Base-by-base conservation (phyloP, 495 filamentous ascomycete species). In the Aspergillus nidulans region DNA sequence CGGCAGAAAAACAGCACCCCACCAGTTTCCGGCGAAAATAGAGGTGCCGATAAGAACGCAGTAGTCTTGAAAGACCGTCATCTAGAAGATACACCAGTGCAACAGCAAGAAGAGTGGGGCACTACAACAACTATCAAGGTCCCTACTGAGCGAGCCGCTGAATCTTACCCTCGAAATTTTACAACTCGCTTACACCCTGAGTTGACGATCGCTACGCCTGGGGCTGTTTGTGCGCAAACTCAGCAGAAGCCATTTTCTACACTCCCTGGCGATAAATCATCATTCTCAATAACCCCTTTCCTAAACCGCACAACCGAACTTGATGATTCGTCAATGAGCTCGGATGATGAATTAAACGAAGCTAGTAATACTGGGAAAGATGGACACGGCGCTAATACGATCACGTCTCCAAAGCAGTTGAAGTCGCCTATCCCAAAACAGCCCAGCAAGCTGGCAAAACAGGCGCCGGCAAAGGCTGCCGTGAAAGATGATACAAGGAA, bases 251-350 rank as follows among this genome's bases (percentile, higher is more conserved):
- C 73, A 43, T 72, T 77, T 23, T 76, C 81, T 15, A 81, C 81
- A 0, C 62, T 85, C 36, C 71, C 84, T 30, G 90, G 88, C 21
- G 90, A 95, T 58, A 95, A 95, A 67, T 95, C 91, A 1, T 83
- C 78, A 18, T 97, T 97, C 65, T 94, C 90, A 10, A 91, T 97
- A 57, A 97, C 92, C 1, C 92, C 92, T 0, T 95, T 91, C 69
- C 72, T 97, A 25, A 95, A 92, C 72, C 85, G 88, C 49, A 89
- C 86, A 6, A 75, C 80, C 39, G 70, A 77, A n/a, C 67, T 71
- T 8, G 69, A 70, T 36, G 77, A 78, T 34, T 75, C 75, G 41
- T 66, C 77, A 8, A 56, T 49, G 23, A 71, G 65, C 48, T 69
- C 69, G 20, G 69, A 69, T 15, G 62, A 62, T 40, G 67, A 72